Conservation (phyloP, 441 rosid genomes). For the Dalechampia spathulata region DNA sequence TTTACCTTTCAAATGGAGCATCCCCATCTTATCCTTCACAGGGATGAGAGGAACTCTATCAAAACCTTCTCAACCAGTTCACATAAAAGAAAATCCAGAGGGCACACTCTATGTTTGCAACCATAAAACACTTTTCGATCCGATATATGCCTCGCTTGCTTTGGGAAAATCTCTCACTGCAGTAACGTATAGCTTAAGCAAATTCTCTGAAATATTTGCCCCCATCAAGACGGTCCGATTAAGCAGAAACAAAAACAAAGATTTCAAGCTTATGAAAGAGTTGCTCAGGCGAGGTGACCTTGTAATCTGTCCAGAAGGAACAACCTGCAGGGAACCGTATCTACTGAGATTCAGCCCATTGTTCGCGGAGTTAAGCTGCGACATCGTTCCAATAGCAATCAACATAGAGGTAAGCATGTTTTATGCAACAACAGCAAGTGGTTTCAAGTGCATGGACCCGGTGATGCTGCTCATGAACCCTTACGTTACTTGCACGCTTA, state of each 20-base stretch:
- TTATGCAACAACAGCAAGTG: constrained; percentile 76
- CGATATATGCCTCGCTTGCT: constrained; percentile 43
- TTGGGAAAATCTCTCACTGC: constrained; percentile 59
- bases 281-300: constrained; percentile 54
- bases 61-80: not conserved
- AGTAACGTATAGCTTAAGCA: constrained; percentile 75
- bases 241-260: constrained; percentile 47
- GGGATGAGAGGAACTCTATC: constrained; percentile 15
- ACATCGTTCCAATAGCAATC: constrained; percentile 63
- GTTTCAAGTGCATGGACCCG: constrained; percentile 69
- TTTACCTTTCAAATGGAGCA: constrained; percentile 37
- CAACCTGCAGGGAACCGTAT: constrained; percentile 85
- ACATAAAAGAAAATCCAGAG: constrained; percentile 5
- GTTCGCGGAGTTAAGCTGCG: constrained; percentile 65
- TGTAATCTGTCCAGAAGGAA: constrained; percentile 86
- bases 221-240: constrained; percentile 64
- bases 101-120: constrained; percentile 69
- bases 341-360: constrained; percentile 70
- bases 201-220: constrained; percentile 52
- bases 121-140: constrained; percentile 73
- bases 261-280: constrained; percentile 43
- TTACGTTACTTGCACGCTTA: constrained; percentile 35
- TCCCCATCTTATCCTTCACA: constrained; percentile 16
- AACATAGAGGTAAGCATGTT: constrained; percentile 53
- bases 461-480: constrained; percentile 69